Evolutionary conservation across 2,329 filamentous ascomycete genomes (phyloP), one percentile per base, ranked within the genome.

Genomic region (Cladobotryum protrusum): DNA sequence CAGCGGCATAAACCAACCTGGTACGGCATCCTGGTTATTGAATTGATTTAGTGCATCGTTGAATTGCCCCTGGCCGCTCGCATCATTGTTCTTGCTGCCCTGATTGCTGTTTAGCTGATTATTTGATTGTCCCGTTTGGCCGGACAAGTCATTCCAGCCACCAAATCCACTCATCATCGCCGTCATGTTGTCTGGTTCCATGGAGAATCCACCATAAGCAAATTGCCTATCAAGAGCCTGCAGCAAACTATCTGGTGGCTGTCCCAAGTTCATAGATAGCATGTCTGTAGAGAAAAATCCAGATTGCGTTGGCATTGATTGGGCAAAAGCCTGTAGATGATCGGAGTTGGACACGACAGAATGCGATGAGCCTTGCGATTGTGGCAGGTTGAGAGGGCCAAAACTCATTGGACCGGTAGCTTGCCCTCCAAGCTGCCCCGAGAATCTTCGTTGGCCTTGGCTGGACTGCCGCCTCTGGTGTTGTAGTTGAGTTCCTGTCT

Each of bases 1-100:
- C 68, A 96, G 95, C 1, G 91, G 89, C 73, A 95, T 83, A 66
- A 95, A 95, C 88, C 91, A 97, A 5, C 87, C 88, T 47, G 84
- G 85, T 45, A 72, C 77, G 2, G 76, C 70, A 53, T 81, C 78
- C 34, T 69, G 68, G 4, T 62, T 64, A 43, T 47, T 53, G 43
- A 65, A 61, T 36, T 53, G 57, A 32, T 55, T 53, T 43, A 62
- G 49, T 18, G 51, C 56, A 35, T 58, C 57, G 8, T 50, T 47
- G 17, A 56, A 45, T 11, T 54, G 48, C n/a, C 51, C 49, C 29
- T 61, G 59, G 6, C 43, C 60, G 47, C 62, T 65, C 39, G 63
- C 57, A 32, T 63, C 60, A 36, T 54, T 49, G 36, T 67, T 67
- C 37, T 57, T 55, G 36, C 61, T 58, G 12, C 60, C 59, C 35